phyloP scores from a whole-genome alignment of 2,329 filamentous ascomycete genomes.

The Phialophora chinensis region DNA sequence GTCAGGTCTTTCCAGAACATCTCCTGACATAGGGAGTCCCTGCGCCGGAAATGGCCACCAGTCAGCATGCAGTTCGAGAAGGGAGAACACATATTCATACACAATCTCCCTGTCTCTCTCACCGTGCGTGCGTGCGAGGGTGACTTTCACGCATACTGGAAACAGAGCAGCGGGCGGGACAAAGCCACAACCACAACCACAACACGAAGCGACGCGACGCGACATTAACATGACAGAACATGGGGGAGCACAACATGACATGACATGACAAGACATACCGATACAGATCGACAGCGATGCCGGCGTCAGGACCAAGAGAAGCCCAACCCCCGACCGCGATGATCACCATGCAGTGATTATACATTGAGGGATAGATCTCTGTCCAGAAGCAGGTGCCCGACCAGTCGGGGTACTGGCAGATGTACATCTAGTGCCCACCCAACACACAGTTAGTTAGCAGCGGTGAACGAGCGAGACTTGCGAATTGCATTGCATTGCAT shows the following conservation, averaged over 20 bases:
- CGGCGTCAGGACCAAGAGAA: conserved; percentile 10
- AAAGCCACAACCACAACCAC: not conserved
- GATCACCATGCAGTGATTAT: conserved; percentile 8
- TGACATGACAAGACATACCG: conserved; percentile 1
- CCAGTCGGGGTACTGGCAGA: conserved; percentile 16
- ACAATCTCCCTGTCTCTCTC: too few species aligned
- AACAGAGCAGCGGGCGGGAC: not conserved
- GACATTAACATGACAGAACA: too few species aligned
- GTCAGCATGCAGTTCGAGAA: too few species aligned
- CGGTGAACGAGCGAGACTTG: too few species aligned
- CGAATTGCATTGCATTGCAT: not conserved
- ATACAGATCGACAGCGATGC: conserved; percentile 11
- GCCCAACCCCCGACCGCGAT: conserved; percentile 7
- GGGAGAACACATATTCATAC: too few species aligned
- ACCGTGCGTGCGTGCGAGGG: not conserved
- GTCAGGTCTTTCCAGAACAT: conserved; percentile 10
- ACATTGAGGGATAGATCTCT: not conserved
- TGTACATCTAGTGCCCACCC: conserved; percentile 11
- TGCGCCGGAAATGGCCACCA: not conserved
- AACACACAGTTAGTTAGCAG: too few species aligned
- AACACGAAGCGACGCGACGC: too few species aligned
- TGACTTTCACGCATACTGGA: too few species aligned
- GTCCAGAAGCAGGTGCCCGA: conserved; percentile 15
- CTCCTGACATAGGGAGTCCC: not conserved
- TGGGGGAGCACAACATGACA: too few species aligned